Evolutionary conservation across 1,284 basidiomycete genomes (phyloP).

Genomic region (Tylopilus sp.): DNA sequence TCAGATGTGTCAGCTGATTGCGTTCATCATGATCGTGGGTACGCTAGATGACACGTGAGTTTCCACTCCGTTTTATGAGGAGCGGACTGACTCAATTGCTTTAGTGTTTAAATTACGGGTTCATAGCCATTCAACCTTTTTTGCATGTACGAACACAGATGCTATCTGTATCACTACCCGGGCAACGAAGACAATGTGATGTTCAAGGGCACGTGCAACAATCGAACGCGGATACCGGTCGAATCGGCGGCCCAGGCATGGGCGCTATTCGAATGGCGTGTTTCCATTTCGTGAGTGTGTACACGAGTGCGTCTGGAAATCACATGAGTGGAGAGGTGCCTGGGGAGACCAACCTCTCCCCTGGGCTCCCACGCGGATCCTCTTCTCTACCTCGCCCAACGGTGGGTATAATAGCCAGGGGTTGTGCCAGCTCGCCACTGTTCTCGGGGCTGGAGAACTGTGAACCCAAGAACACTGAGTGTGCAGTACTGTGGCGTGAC

Average conservation of each 20-base stretch:
- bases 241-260: not conserved
- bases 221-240: not conserved
- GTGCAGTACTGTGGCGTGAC: no score
- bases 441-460: no score
- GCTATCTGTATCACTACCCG: slow-evolving; percentile 21
- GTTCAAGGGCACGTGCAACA: not conserved
- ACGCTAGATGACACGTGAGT: slow-evolving; percentile 43
- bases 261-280: not conserved
- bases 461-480: no score
- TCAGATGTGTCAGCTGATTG: slow-evolving; percentile 12
- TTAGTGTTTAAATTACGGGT: slow-evolving; percentile 22
- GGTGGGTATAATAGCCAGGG: no score
- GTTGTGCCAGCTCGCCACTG: no score
- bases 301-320: no score
- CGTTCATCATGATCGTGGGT: slow-evolving; percentile 1
- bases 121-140: slow-evolving; percentile 5
- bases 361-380: no score
- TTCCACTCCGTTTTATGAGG: not conserved
- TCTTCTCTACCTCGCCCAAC: no score
- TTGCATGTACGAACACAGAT: slow-evolving; percentile 21
- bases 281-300: no score
- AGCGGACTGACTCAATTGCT: not conserved
- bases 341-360: no score
- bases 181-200: slow-evolving; percentile 7
- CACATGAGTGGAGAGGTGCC: no score